Evolutionary conservation across 768 basidiomycete species (phyloP).

Genomic region (Rhizopogon vinicolor): DNA sequence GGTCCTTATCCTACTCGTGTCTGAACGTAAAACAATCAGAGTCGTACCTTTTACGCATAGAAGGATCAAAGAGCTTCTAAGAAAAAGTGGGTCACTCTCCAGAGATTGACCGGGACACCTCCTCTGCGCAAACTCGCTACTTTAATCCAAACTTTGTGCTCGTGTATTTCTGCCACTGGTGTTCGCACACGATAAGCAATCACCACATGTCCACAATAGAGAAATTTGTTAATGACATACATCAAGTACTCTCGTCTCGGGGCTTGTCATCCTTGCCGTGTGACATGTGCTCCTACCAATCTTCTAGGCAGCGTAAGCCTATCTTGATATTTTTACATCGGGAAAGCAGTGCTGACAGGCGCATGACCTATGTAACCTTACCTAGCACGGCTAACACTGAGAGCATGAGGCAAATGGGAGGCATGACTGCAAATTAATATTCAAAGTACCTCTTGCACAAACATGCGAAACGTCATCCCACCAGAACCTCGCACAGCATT

Average conservation of each 20-base stretch:
- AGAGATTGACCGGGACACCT: not conserved
- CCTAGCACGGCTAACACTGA: not conserved
- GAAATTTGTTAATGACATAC: not conserved
- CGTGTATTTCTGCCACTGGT: not conserved
- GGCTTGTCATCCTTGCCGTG: not conserved
- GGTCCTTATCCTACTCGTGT: not conserved
- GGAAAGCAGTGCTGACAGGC: not conserved
- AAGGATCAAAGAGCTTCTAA: not conserved
- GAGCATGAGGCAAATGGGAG: not conserved
- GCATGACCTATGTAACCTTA: not conserved
- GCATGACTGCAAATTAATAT: not conserved
- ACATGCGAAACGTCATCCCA: not conserved
- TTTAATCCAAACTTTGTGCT: not conserved
- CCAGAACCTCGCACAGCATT: not conserved
- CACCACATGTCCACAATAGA: not conserved
- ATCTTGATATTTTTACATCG: not conserved
- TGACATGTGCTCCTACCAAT: too few species aligned
- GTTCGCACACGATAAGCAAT: not conserved
- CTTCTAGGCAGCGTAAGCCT: not conserved
- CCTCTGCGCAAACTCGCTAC: not conserved
- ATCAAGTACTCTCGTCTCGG: too few species aligned
- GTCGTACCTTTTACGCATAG: not conserved
- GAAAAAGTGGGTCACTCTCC: not conserved
- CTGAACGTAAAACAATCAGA: not conserved
- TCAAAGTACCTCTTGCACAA: not conserved